A percentile compares a stretch with the other conserved stretches of the same genome.
phyloP scores from a whole-genome alignment of 257 asterid genomes.

The Haberlea rhodopensis region DNA sequence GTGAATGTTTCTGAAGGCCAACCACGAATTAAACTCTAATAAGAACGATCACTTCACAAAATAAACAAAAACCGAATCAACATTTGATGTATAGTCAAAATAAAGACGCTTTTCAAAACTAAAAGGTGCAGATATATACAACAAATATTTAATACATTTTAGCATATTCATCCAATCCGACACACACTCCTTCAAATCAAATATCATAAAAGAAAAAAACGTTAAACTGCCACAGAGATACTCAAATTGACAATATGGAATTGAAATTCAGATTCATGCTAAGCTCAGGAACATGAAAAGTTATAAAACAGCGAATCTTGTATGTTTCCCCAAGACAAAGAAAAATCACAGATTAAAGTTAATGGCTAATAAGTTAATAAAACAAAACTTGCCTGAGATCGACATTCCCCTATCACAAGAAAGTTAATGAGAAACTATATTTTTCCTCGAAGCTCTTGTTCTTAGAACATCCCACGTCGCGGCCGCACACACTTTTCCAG shows the following conservation, averaged over 20 bases:
- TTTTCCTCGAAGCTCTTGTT: not conserved
- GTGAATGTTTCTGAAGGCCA: too few relatives aligned
- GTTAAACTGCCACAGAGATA: conserved; percentile 11
- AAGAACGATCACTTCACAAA: too few relatives aligned
- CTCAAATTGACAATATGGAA: conserved; percentile 1
- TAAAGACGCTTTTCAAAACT: too few relatives aligned
- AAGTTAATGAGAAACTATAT: not conserved
- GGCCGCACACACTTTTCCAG: too few relatives aligned
- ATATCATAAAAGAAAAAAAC: conserved; percentile 13
- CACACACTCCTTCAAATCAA: conserved; percentile 10
- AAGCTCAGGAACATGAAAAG: not conserved
- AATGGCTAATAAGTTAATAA: not conserved
- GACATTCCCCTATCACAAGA: conserved; percentile 36
- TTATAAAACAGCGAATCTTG: not conserved
- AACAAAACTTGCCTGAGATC: conserved; percentile 43
- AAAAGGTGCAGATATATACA: not conserved
- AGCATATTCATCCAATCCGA: conserved; percentile 15
- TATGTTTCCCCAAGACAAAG: not conserved
- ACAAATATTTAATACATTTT: not conserved
- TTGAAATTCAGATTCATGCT: conserved; percentile 14
- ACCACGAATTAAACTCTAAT: too few relatives aligned
- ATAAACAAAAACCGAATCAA: too few relatives aligned
- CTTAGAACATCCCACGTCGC: not conserved
- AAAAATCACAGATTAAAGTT: not conserved
- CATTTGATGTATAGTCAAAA: too few relatives aligned